Conservation (phyloP, 1,284 basidiomycete genomes). For the Athelia sp. region DNA sequence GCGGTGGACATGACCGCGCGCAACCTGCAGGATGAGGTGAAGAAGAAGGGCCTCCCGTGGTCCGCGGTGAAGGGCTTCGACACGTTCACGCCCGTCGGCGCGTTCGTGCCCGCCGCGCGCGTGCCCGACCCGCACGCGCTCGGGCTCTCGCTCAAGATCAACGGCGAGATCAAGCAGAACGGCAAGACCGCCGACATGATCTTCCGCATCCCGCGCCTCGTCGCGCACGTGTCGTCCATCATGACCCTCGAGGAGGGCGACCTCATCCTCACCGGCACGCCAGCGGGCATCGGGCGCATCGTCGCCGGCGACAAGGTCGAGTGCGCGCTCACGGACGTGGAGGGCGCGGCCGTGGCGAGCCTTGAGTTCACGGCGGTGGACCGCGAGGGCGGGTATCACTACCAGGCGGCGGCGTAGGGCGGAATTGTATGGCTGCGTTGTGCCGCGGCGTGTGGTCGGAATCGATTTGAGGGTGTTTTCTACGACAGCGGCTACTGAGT, state of each 20-base stretch:
- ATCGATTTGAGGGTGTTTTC: too few species aligned
- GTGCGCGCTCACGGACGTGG: constrained; percentile 64
- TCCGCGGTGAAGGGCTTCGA: constrained; percentile 89
- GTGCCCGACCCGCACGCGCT: constrained; percentile 76
- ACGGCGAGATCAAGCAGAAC: constrained; percentile 79
- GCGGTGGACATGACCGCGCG: constrained; percentile 95
- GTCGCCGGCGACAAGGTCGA: constrained; percentile 74
- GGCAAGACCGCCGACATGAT: constrained; percentile 91
- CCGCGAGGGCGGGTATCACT: constrained; percentile 70
- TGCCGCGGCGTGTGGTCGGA: too few species aligned
- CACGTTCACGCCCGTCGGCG: constrained; percentile 80
- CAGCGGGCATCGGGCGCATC: constrained; percentile 84
- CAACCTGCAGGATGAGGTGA: constrained; percentile 91
- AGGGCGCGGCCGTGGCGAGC: constrained; percentile 55
- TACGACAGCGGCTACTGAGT: too few species aligned
- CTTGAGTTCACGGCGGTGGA: constrained; percentile 65
- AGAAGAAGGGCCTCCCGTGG: constrained; percentile 94
- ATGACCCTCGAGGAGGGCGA: constrained; percentile 97
- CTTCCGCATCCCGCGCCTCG: constrained; percentile 85
- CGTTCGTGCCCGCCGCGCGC: constrained; percentile 77
- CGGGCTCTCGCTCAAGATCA: constrained; percentile 78
- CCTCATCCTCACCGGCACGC: constrained; percentile 84
- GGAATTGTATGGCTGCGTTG: too few species aligned
- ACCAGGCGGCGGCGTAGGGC: constrained; percentile 19
- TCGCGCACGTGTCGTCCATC: constrained; percentile 90